Evolutionary conservation across 768 basidiomycete genomes (phyloP).

Genomic region (Termitomyces heimii): DNA sequence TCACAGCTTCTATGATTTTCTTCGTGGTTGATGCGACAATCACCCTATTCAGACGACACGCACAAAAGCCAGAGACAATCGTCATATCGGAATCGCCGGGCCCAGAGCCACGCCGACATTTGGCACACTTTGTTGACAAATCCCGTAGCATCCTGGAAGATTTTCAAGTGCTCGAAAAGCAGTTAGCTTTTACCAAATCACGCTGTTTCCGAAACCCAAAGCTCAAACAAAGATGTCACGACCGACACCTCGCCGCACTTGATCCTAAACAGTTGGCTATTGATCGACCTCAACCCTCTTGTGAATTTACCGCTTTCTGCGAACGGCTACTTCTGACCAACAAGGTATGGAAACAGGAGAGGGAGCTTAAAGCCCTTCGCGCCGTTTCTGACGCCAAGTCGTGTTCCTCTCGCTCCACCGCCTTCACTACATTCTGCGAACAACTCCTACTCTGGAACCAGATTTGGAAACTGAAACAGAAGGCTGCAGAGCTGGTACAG

Average conservation of each 20-base stretch:
- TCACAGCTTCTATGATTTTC: slow-evolving; percentile 27
- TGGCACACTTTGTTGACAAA: slow-evolving; percentile 16
- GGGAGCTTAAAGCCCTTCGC: slow-evolving; percentile 29
- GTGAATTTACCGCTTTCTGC: slow-evolving; percentile 31
- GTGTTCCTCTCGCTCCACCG: slow-evolving; percentile 16
- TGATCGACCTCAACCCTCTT: slow-evolving; percentile 3
- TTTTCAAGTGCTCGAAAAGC: slow-evolving; percentile 22
- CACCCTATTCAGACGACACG: slow-evolving; percentile 13
- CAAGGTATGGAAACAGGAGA: slow-evolving; percentile 33
- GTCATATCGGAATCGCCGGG: not conserved
- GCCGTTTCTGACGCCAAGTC: slow-evolving; percentile 18
- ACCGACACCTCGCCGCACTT: not conserved
- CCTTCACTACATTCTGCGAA: slow-evolving; percentile 35
- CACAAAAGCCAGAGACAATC: slow-evolving; percentile 14
- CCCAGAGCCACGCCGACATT: slow-evolving; percentile 1
- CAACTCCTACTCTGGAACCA: slow-evolving; percentile 31
- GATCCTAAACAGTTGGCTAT: not conserved
- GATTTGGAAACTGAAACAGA: slow-evolving; percentile 34
- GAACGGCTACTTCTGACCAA: slow-evolving; percentile 33
- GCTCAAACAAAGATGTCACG: not conserved
- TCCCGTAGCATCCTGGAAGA: slow-evolving; percentile 22
- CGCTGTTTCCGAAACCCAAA: not conserved
- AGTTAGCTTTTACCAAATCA: slow-evolving; percentile 5
- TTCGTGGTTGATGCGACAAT: slow-evolving; percentile 27
- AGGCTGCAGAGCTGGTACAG: slow-evolving; percentile 25